Evolutionary conservation across 371 early-diverging fungal genomes (phyloP), one percentile per base, ranked within the genome.

Genomic region (Rhizopus arrhizus): DNA sequence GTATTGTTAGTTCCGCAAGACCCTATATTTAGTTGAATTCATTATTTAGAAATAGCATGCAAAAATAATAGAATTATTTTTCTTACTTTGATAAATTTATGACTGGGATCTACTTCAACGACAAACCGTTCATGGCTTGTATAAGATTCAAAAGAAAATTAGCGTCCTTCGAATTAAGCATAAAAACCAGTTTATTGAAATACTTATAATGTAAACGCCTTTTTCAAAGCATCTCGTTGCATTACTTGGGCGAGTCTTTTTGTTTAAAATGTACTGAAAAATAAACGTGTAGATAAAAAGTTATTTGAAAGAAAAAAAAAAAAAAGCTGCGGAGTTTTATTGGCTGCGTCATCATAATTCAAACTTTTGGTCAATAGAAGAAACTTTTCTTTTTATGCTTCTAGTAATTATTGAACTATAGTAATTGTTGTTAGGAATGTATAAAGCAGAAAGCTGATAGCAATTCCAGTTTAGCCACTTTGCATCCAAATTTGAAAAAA

Each of bases 1-100:
- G 73, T 49, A 89, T 73, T 33, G 80, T 83, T 47, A 88, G 65
- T 58, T 87, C 87, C 13, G 85, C 85, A 49, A 78, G 75, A 29
- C 88, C 89, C 87, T 89, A 64, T 32, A 54, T 22, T 22, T 22
- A 22, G 22, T 22, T 22, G 22, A 22, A 12, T 12, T 13, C 15
- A 33, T 5, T 41, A 35, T 2, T 22, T 11, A 38, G 29, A 10
- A 22, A 5, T 35, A 28, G 32, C 8, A 10, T 59, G 52, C 59
- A 1, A 22, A 22, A 22, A 22, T 42, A 35, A 50, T 15, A 32
- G 41, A 12, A 9, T 34, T 31, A 28, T 22, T 22, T 22, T 43
- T 43, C 72, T 80, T 81, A 43, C 43, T 55, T 80, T 69, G 28
- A 84, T 53, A 40, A 67, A 66, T 22, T 75, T 68, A 48, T 73